A percentile compares a stretch with the other conserved stretches of the same genome.
phyloP scores from a whole-genome alignment of 345 rosid species.

The Eucalyptus erythrocorys region DNA sequence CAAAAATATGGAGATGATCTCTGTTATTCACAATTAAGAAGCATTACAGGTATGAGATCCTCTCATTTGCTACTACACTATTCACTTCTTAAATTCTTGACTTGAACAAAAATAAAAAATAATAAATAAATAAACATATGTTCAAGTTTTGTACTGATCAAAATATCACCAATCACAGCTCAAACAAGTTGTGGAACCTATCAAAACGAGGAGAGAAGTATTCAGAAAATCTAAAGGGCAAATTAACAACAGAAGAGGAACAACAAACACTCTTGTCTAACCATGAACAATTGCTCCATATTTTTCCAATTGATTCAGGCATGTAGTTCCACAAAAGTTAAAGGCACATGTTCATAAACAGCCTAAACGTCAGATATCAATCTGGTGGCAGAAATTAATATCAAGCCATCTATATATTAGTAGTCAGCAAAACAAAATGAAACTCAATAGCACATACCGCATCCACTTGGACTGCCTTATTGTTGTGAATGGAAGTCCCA shows the following conservation, averaged over 20 bases:
- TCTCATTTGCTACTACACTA: not conserved
- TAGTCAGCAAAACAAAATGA: not conserved
- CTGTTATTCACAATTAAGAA: not conserved
- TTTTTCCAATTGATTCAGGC: not conserved
- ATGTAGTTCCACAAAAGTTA: not conserved
- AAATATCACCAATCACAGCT: not conserved
- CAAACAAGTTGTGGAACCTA: not conserved
- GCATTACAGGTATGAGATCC: not conserved
- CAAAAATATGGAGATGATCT: not conserved
- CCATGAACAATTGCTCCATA: not conserved
- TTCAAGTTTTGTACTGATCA: not conserved
- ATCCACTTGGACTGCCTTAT: slow-evolving; percentile 70
- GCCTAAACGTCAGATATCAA: not conserved
- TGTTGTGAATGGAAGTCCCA: slow-evolving; percentile 68
- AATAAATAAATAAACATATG: not conserved
- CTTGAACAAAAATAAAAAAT: not conserved
- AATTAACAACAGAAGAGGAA: not conserved
- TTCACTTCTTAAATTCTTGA: not conserved
- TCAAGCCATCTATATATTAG: not conserved
- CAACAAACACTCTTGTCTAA: not conserved
- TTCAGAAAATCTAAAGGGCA: not conserved
- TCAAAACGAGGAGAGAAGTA: not conserved
- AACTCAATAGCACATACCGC: slow-evolving; percentile 32
- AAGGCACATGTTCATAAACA: not conserved
- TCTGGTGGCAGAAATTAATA: not conserved